Percentiles rank a stretch among this genome's conserved stretches.
Evolutionary conservation across 2,329 filamentous ascomycete genomes (phyloP).

Genomic region (Lomentospora prolificans): DNA sequence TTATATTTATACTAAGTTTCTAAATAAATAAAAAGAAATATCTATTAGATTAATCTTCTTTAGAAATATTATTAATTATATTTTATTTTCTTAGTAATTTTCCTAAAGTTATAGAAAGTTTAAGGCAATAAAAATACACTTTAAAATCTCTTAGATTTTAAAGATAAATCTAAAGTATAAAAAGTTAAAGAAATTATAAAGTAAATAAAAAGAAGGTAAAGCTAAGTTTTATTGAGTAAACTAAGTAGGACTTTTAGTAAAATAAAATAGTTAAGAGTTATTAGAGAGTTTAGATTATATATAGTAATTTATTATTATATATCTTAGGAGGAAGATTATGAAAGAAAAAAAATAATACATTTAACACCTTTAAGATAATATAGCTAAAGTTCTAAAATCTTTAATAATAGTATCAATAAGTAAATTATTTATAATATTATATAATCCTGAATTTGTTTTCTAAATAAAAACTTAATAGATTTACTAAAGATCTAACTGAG

Average conservation of each 20-base stretch:
- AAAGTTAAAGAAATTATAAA: not conserved
- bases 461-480: not conserved
- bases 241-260: not conserved
- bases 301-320: not conserved
- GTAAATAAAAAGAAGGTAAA: not conserved
- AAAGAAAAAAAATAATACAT: not conserved
- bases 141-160: not conserved
- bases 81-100: not conserved
- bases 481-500: not conserved
- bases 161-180: not conserved
- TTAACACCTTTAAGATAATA: not conserved
- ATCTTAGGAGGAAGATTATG: not conserved
- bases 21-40: not conserved
- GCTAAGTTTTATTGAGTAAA: not conserved
- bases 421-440: not conserved
- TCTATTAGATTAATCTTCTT: not conserved
- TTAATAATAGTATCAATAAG: too few species aligned
- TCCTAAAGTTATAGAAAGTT: not conserved
- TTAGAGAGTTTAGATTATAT: not conserved
- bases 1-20: not conserved
- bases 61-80: not conserved
- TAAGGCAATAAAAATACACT: not conserved
- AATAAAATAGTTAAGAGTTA: not conserved
- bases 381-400: not conserved
- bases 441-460: not conserved